phyloP scores from a whole-genome alignment of 805 yeast genomes.

The Vanderwaltozyma yarrowii region DNA sequence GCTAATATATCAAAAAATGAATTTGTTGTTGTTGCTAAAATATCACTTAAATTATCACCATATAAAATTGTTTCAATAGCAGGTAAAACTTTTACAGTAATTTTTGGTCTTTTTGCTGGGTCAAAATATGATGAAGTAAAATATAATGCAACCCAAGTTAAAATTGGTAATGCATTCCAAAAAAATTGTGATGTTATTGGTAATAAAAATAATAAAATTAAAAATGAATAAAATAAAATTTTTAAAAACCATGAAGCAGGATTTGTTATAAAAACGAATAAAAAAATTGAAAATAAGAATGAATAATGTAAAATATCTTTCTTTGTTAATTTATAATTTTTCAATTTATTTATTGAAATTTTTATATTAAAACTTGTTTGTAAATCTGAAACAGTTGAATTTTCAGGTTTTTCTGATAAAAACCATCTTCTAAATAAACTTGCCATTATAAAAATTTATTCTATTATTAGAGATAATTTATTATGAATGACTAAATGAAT shows the following conservation, averaged over 20 bases:
- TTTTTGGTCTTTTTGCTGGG: conserved; percentile 67
- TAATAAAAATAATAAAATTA: conserved; percentile 41
- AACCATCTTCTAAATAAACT: conserved; percentile 40
- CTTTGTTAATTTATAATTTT: conserved; percentile 33
- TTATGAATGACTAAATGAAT: too few relatives aligned
- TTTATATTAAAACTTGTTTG: conserved; percentile 39
- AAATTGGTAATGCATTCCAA: conserved; percentile 69
- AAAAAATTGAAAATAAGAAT: conserved; percentile 40
- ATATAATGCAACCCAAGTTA: conserved; percentile 76
- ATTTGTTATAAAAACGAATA: conserved; percentile 47
- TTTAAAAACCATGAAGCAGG: conserved; percentile 40
- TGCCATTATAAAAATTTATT: conserved; percentile 1
- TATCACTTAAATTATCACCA: conserved; percentile 80
- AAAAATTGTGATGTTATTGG: conserved; percentile 82
- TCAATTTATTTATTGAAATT: conserved; percentile 33
- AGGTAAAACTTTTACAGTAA: conserved; percentile 78
- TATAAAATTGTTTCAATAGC: conserved; percentile 84
- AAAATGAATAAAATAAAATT: conserved; percentile 27
- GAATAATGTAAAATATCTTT: conserved; percentile 46
- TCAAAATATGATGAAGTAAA: conserved; percentile 73
- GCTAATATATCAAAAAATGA: conserved; percentile 66
- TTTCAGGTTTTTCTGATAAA: conserved; percentile 42
- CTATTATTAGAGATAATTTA: too few relatives aligned
- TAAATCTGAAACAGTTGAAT: conserved; percentile 41
- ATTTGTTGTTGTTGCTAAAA: conserved; percentile 62